Conservation (phyloP, 192 early-diverging fungal species). For the Haplosporangium gracile region DNA sequence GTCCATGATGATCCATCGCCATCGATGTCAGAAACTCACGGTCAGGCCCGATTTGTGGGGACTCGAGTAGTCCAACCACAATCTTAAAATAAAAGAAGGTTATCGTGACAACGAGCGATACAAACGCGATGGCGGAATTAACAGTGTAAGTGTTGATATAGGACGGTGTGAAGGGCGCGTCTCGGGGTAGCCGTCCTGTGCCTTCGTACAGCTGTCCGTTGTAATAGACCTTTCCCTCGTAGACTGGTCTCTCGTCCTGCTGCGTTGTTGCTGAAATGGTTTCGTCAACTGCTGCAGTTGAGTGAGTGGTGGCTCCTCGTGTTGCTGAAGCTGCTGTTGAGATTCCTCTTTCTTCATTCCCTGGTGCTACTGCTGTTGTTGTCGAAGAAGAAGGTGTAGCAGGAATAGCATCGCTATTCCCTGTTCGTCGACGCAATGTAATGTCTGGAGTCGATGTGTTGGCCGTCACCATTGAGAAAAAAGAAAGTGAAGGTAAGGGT, state of each 20-base stretch:
- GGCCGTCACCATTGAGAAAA: slow-evolving; percentile 13
- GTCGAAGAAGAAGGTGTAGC: too few species aligned
- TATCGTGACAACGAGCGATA: slow-evolving; percentile 42
- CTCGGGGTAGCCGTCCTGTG: slow-evolving; percentile 49
- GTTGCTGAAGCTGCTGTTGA: background rate
- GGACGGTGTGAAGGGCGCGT: slow-evolving; percentile 46
- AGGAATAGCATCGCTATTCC: background rate
- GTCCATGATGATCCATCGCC: slow-evolving; percentile 14
- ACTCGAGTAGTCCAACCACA: slow-evolving; percentile 41
- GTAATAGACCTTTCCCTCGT: slow-evolving; percentile 23
- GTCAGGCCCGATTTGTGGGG: slow-evolving; percentile 39
- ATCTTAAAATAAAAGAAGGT: slow-evolving; percentile 56
- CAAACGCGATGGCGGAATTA: slow-evolving; percentile 48
- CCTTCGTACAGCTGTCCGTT: slow-evolving; percentile 30
- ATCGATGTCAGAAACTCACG: slow-evolving; percentile 26
- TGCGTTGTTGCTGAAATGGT: background rate
- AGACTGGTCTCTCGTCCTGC: background rate
- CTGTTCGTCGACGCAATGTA: slow-evolving; percentile 20
- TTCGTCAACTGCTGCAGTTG: background rate
- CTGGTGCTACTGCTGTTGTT: background rate
- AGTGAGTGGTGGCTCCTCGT: background rate
- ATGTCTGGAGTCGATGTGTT: slow-evolving; percentile 10
- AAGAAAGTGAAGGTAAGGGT: background rate
- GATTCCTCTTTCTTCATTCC: background rate
- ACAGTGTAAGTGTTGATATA: slow-evolving; percentile 50